phyloP scores from a whole-genome alignment of 78 protist species.

The slime mould (Dictyostelium discoideum) region DNA sequence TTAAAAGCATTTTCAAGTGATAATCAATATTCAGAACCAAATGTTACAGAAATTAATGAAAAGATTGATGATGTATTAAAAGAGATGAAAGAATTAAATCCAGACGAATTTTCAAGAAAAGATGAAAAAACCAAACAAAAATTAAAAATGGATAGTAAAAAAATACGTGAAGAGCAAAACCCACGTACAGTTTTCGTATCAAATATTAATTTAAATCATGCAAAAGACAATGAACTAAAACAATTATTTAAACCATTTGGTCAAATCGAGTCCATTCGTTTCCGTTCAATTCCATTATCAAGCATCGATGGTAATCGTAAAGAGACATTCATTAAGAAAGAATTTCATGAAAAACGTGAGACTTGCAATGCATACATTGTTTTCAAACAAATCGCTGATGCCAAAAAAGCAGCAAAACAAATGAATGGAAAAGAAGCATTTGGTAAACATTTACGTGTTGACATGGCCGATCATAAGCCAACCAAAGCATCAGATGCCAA shows the following conservation, averaged over 20 bases:
- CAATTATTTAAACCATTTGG: slow-evolving; percentile 31
- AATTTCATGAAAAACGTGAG: slow-evolving; percentile 42
- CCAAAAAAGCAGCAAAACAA: slow-evolving; percentile 8
- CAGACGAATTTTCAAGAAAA: slow-evolving; percentile 4
- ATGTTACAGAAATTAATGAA: background rate
- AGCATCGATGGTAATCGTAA: slow-evolving; percentile 34
- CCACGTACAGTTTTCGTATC: slow-evolving; percentile 50
- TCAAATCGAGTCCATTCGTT: slow-evolving; percentile 4
- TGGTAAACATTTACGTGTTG: slow-evolving; percentile 49
- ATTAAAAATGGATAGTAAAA: background rate
- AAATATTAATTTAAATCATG: slow-evolving; percentile 21
- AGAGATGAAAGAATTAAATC: background rate
- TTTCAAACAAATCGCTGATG: background rate
- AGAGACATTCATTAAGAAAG: slow-evolving; percentile 46
- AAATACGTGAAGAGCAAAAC: slow-evolving; percentile 1
- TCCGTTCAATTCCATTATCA: slow-evolving; percentile 48
- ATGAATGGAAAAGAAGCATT: slow-evolving; percentile 26
- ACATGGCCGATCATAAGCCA: slow-evolving; percentile 39
- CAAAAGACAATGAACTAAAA: background rate
- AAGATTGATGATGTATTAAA: background rate
- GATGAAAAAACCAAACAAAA: background rate
- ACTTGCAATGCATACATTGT: slow-evolving; percentile 70
- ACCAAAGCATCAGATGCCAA: background rate
- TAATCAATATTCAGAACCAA: slow-evolving; percentile 17
- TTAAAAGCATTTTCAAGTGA: slow-evolving; percentile 21